Base-by-base conservation (phyloP, 2,329 filamentous ascomycete species). In the Beauveria medogensis region DNA sequence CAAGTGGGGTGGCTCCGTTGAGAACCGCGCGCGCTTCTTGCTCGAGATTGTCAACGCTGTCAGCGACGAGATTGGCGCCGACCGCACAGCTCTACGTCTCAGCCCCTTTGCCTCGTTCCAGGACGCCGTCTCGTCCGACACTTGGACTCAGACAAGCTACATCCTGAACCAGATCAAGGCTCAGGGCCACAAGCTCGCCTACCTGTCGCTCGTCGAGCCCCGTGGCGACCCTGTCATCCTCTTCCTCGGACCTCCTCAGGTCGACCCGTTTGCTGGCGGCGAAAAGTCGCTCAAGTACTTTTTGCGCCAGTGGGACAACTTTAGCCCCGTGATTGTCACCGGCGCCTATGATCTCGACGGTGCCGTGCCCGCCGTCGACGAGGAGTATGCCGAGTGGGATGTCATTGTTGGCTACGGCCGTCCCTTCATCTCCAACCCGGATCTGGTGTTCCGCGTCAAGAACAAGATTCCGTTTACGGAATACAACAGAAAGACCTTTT, bases 51-150 rank as follows among this genome's bases (percentile, higher is more conserved):
- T 76, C 5, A 69, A 75, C 58, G 69, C 70, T 34, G 66, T 77
- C 5, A 65, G 74, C 22, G 68, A 63, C 1, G 73, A 72, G 2
- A 69, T 78, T 20, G 83, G 82, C 12, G 72, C 77, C 0, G 75
- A 83, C 3, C 73, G 73, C 62, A 74, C 75, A 16, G 79, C 75
- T 8, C 79, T 85, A 56, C 76, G 84, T 2, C 68, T 87, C 0
- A 70, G 68, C 1, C 70, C 71, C 0, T 72, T 68, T 50, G 68
- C 66, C 3, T 59, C 57, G 0, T 71, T 69, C 56, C 69, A 70
- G 18, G 70, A 65, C 0, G 57, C 65, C 1, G 61, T 66, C 34
- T 67, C 65, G 2, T 63, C 64, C 0, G 63, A 71, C 8, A 53
- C 65, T 6, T 43, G 64, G 14, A 63, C 44, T 3, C 66, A 64